Conservation (phyloP, 2,329 filamentous ascomycete species). For the Graphilbum sp. region DNA sequence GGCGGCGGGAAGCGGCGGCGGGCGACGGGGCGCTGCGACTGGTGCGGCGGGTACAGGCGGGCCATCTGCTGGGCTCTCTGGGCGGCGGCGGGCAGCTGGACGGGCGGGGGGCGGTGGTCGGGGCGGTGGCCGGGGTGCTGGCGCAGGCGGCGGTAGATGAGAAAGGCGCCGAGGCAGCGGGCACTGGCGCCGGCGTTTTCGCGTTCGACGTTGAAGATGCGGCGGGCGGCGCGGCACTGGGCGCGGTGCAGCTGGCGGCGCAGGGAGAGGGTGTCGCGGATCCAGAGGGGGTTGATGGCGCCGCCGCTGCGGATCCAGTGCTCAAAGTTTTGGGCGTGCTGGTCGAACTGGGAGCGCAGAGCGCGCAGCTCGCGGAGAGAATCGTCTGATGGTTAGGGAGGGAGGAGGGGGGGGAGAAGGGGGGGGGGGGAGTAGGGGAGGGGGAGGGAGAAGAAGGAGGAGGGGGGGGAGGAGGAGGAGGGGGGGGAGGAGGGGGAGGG, state of each 20-base stretch:
- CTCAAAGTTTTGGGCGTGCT: slow-evolving; percentile 32
- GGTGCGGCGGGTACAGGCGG: too few species aligned
- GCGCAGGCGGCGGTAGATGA: slow-evolving; percentile 34
- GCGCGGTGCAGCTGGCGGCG: slow-evolving; percentile 36
- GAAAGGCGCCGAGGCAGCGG: slow-evolving; percentile 39
- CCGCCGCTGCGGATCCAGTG: slow-evolving; percentile 39
- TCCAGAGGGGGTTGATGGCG: slow-evolving; percentile 38
- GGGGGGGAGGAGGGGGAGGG: not conserved
- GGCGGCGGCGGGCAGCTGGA: slow-evolving; percentile 9
- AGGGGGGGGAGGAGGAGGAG: not conserved
- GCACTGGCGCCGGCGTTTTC: slow-evolving; percentile 17
- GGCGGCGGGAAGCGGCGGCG: too few species aligned
- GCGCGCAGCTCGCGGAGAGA: slow-evolving; percentile 33
- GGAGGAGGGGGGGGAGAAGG: not conserved
- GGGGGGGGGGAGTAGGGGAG: too few species aligned
- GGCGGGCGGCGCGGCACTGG: slow-evolving; percentile 39
- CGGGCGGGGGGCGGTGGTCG: not conserved
- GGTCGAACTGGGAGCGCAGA: slow-evolving; percentile 27
- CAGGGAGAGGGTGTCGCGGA: slow-evolving; percentile 32
- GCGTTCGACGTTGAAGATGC: slow-evolving; percentile 36
- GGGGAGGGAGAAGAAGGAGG: not conserved
- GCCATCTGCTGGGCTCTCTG: slow-evolving; percentile 11
- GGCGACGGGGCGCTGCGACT: too few species aligned
- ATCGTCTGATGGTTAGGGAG: slow-evolving; percentile 21
- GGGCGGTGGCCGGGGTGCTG: slow-evolving; percentile 8